Percentiles rank a stretch among this genome's conserved stretches.
Conservation (phyloP, 2,329 filamentous ascomycete species). For the Stenocarpella maydis region DNA sequence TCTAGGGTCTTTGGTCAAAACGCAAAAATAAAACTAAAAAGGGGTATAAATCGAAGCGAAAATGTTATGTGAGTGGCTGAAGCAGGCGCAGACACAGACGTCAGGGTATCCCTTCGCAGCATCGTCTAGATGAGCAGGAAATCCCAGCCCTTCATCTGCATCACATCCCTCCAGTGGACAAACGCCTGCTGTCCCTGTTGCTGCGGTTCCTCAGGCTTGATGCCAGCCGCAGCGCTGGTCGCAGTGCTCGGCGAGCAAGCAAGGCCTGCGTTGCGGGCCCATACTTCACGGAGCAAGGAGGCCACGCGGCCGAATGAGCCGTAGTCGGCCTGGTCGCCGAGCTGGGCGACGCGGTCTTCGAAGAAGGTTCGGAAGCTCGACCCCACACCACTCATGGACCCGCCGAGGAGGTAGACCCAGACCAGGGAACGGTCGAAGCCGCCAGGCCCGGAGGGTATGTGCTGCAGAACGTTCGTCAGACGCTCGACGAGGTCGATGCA, state of each 20-base stretch:
- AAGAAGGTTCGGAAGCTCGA: slow-evolving; percentile 83
- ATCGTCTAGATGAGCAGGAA: slow-evolving; percentile 79
- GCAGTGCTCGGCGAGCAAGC: slow-evolving; percentile 47
- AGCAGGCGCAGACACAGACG: slow-evolving; percentile 29
- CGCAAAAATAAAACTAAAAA: slow-evolving; percentile 38
- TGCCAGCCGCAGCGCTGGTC: slow-evolving; percentile 47
- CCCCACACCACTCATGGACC: slow-evolving; percentile 75
- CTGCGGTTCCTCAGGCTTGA: slow-evolving; percentile 42
- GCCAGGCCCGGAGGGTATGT: slow-evolving; percentile 80
- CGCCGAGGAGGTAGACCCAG: slow-evolving; percentile 92
- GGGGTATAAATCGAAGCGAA: slow-evolving; percentile 33
- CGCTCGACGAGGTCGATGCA: slow-evolving; percentile 81
- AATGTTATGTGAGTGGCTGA: slow-evolving; percentile 30
- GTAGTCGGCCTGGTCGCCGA: slow-evolving; percentile 80
- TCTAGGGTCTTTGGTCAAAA: slow-evolving; percentile 33
- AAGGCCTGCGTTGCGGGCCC: slow-evolving; percentile 74
- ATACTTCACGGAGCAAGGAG: slow-evolving; percentile 82
- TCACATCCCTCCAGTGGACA: slow-evolving; percentile 94
- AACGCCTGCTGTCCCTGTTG: slow-evolving; percentile 51
- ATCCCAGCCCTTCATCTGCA: slow-evolving; percentile 91
- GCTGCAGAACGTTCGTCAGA: slow-evolving; percentile 78
- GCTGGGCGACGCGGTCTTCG: slow-evolving; percentile 73
- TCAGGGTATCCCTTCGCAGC: slow-evolving; percentile 31
- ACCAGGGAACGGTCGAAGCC: slow-evolving; percentile 91
- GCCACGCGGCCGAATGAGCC: slow-evolving; percentile 88